Evolutionary conservation across 2,329 filamentous ascomycete species (phyloP).

Genomic region (Myriosclerotinia scirpicola): DNA sequence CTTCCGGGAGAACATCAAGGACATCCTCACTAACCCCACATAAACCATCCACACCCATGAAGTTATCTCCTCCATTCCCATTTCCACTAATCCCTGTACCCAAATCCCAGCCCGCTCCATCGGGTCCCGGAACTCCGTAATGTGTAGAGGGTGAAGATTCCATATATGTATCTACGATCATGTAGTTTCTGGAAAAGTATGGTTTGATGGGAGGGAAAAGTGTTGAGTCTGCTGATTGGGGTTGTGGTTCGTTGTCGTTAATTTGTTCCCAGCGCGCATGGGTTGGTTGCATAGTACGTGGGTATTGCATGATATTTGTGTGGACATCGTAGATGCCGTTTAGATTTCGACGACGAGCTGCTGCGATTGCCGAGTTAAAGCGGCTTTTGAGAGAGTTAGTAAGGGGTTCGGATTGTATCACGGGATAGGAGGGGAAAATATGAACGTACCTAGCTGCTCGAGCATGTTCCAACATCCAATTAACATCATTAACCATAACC

Average conservation of each 20-base stretch:
- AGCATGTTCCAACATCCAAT: constrained; percentile 96
- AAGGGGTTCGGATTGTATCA: constrained; percentile 22
- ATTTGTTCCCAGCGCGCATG: constrained; percentile 80
- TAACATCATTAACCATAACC: constrained; percentile 85
- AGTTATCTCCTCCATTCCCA: neutral
- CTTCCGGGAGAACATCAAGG: constrained; percentile 62
- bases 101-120: constrained; percentile 51
- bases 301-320: constrained; percentile 89
- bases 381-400: constrained; percentile 52
- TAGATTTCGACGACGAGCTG: constrained; percentile 63
- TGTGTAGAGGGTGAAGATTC: constrained; percentile 55
- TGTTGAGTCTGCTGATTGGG: constrained; percentile 32
- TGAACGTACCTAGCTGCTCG: constrained; percentile 76
- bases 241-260: constrained; percentile 40
- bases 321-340: constrained; percentile 88
- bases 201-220: constrained; percentile 56
- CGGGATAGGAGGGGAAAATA: neutral
- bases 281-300: constrained; percentile 84
- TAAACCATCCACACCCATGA: constrained; percentile 52
- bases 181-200: constrained; percentile 59
- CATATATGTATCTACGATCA: constrained; percentile 61
- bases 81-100: constrained; percentile 27
- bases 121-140: constrained; percentile 59
- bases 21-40: constrained; percentile 65
- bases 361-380: constrained; percentile 76